phyloP scores from a whole-genome alignment of 805 yeast genomes.

The Zygoascus tannicola region DNA sequence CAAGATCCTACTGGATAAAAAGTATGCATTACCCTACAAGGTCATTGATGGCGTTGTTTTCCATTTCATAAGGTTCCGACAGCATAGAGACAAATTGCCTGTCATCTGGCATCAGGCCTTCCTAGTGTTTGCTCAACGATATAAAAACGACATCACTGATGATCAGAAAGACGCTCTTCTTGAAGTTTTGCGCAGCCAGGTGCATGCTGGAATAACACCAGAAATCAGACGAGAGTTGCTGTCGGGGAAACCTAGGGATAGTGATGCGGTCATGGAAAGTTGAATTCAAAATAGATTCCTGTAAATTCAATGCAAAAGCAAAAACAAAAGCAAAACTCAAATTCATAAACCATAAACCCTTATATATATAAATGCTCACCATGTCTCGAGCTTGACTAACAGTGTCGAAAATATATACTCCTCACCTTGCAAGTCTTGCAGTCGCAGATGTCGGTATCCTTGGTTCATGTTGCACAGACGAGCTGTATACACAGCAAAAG shows the following conservation, averaged over 20 bases:
- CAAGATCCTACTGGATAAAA: slow-evolving; percentile 81
- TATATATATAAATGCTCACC: background rate
- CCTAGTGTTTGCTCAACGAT: slow-evolving; percentile 87
- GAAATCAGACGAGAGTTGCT: slow-evolving; percentile 88
- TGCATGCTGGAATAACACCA: slow-evolving; percentile 81
- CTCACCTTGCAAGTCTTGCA: slow-evolving; percentile 75
- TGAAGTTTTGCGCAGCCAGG: slow-evolving; percentile 84
- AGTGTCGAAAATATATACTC: slow-evolving; percentile 53
- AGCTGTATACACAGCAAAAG: slow-evolving; percentile 52
- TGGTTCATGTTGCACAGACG: slow-evolving; percentile 54
- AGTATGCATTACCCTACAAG: slow-evolving; percentile 94
- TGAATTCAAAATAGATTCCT: too few species aligned
- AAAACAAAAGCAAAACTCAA: too few species aligned
- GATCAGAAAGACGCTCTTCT: slow-evolving; percentile 92
- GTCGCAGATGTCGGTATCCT: slow-evolving; percentile 77
- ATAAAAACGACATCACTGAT: slow-evolving; percentile 96
- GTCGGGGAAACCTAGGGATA: slow-evolving; percentile 45
- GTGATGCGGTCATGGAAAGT: slow-evolving; percentile 4
- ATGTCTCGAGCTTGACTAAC: slow-evolving; percentile 22
- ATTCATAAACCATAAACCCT: too few species aligned
- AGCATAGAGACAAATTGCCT: slow-evolving; percentile 46
- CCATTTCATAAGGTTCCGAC: slow-evolving; percentile 85
- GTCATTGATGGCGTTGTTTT: slow-evolving; percentile 90
- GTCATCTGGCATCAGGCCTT: slow-evolving; percentile 97
- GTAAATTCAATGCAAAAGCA: too few species aligned